Base-by-base conservation (phyloP, 176 grass and related monocot genomes). In the Oryza longistaminata region DNA sequence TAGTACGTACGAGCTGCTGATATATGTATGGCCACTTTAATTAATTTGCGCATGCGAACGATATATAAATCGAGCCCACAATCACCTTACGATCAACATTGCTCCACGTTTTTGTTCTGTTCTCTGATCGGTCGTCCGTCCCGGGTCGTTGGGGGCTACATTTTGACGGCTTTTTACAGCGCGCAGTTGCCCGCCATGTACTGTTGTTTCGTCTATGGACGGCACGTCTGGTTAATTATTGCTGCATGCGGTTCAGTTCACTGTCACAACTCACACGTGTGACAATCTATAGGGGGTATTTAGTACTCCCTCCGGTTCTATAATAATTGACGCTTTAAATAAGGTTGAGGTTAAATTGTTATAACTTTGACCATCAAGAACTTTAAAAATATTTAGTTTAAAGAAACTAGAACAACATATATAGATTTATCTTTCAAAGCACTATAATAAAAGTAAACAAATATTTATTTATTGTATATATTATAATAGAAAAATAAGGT, bases 201-300 rank as follows among this genome's bases (percentile, higher is more conserved):
- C 50, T 24, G 74, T 76, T 22, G 22, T 45, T 40, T 19, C 29
- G 29, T 31, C 8, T 17, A 17, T 34, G 73, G 26, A 10, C 35
- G n/a, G n/a, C n/a, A 13, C 40, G 3, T 19, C 44, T 1, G 11
- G n/a, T 10, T 2, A 62, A 62, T 10, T 2, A 44, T 66, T 46
- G 77, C 29, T 48, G 35, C 64, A 10, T 16, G 2, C 49, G 14
- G 1, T 52, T 26, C 48, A 0, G 27, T 27, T 27, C 49, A 60
- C 80, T 61, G 2, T 82, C 50, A 29, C n/a, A n/a, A n/a, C n/a
- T n/a, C n/a, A n/a, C 80, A 71, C 50, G 68, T 72, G 80, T 61
- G 44, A 35, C 25, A 5, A 22, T 68, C 42, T 50, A 14, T 19
- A 1, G 26, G 34, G n/a, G 25, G 9, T 5, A 29, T n/a, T 79